phyloP scores from a whole-genome alignment of 306 rosid species.

The Dalbergia cochinchinensis region DNA sequence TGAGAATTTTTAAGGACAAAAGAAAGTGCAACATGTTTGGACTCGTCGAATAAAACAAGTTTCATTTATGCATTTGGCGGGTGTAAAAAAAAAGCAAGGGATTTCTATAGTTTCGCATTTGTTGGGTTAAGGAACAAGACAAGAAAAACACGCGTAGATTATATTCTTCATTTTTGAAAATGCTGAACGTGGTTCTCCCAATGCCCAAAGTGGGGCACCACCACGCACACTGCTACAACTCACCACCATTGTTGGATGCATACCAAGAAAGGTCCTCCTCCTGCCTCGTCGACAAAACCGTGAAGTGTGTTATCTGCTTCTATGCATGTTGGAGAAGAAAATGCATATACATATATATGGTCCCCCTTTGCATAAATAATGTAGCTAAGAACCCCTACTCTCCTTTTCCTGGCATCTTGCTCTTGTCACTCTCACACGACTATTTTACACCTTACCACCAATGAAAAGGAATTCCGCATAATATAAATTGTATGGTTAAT shows the following conservation, averaged over 20 bases:
- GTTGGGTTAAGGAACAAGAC: conserved; percentile 36
- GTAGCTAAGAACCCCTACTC: background rate
- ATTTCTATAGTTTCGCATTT: conserved; percentile 6
- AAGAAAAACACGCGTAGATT: conserved; percentile 42
- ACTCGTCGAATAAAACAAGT: too few relatives aligned
- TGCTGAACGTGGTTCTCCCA: background rate
- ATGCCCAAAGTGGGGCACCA: conserved; percentile 23
- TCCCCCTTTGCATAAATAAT: background rate
- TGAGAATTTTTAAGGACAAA: too few relatives aligned
- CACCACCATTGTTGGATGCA: conserved; percentile 18
- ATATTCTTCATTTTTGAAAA: background rate
- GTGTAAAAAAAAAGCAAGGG: conserved; percentile 17
- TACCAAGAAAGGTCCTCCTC: conserved; percentile 40
- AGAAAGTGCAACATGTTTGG: too few relatives aligned
- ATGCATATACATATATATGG: conserved; percentile 7
- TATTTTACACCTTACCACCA: background rate
- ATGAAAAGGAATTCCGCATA: background rate
- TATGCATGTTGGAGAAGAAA: background rate
- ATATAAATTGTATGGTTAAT: background rate
- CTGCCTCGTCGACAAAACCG: conserved; percentile 9
- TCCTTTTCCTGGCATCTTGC: background rate
- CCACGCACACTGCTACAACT: background rate
- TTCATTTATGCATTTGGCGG: background rate
- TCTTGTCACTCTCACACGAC: conserved; percentile 11
- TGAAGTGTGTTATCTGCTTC: background rate